A percentile compares a stretch with the other conserved stretches of the same genome.
These are phyloP conservation scores for Aspergillus hiratsukae DNA, from an alignment of 2,329 filamentous ascomycete genomes.

Conservation along the genomic window DNA sequence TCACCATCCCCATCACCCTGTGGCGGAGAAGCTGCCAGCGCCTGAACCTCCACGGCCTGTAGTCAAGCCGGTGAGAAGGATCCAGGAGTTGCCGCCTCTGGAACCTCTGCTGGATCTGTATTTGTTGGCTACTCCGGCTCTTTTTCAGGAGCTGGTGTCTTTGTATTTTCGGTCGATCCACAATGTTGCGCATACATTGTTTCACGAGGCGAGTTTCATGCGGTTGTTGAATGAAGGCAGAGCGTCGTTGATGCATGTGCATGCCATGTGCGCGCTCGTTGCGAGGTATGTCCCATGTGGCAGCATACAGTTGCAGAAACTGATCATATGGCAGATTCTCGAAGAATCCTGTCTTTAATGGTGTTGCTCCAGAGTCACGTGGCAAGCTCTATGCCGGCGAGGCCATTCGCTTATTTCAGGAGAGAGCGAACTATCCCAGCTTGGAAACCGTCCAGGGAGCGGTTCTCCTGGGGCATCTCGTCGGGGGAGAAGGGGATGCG, in stretches of 20 bases:
- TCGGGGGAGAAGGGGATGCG: slow-evolving; percentile 15
- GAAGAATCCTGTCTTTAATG: slow-evolving; percentile 8
- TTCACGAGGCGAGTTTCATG: slow-evolving; percentile 18
- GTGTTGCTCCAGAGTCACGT: slow-evolving; percentile 10
- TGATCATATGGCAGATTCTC: slow-evolving; percentile 11
- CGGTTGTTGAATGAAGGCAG: slow-evolving; percentile 12
- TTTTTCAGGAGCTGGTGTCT: slow-evolving; percentile 13
- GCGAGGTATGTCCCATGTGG: slow-evolving; percentile 10
- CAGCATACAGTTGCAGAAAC: background rate
- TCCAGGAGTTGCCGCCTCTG: background rate
- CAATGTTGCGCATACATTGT: slow-evolving; percentile 20
- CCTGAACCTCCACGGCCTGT: background rate
- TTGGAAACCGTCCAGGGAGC: slow-evolving; percentile 16
- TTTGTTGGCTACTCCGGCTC: slow-evolving; percentile 2
- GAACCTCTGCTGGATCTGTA: background rate
- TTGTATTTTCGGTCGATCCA: slow-evolving; percentile 21
- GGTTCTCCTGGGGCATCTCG: slow-evolving; percentile 15
- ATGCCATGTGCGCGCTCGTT: slow-evolving; percentile 20
- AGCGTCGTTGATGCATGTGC: slow-evolving; percentile 13
- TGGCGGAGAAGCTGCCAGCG: background rate
- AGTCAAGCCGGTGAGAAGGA: background rate
- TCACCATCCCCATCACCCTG: background rate
- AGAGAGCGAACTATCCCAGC: slow-evolving; percentile 11
- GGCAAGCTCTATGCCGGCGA: slow-evolving; percentile 11
- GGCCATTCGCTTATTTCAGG: slow-evolving; percentile 11